Evolutionary conservation across 441 rosid species (phyloP).

Genomic region (Raphanus hybrid): DNA sequence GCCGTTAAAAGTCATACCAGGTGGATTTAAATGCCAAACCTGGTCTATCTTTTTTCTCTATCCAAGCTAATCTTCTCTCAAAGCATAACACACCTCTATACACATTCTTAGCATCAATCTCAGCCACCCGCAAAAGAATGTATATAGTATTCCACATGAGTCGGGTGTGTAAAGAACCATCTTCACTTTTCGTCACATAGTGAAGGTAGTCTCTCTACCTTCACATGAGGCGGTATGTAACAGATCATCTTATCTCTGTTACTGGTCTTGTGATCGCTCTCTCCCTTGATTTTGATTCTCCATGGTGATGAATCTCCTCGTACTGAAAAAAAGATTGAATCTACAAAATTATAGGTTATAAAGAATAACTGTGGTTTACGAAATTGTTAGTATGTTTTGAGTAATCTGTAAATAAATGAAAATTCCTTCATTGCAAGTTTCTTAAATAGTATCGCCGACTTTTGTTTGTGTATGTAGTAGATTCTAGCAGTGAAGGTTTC

Average conservation of each 20-base stretch:
- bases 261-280: conserved; percentile 49
- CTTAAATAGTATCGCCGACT: not conserved
- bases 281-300: conserved; percentile 27
- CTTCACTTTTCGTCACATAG: conserved; percentile 59
- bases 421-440: not conserved
- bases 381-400: not conserved
- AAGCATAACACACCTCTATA: conserved; percentile 65
- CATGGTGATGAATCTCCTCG: not conserved
- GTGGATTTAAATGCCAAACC: conserved; percentile 57
- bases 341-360: not conserved
- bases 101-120: conserved; percentile 68
- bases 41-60: conserved; percentile 62
- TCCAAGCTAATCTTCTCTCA: conserved; percentile 77
- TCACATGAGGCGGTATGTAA: conserved; percentile 75
- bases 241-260: conserved; percentile 68
- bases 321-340: not conserved
- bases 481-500: not conserved
- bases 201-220: conserved; percentile 67
- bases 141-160: conserved; percentile 76
- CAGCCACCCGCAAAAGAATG: conserved; percentile 66
- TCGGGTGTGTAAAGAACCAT: conserved; percentile 58
- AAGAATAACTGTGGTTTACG: not conserved
- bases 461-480: not conserved
- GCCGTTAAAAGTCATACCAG: conserved; percentile 52
- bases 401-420: not conserved